Evolutionary conservation across 331 rosid genomes (phyloP).

Genomic region (Malus hybrid): DNA sequence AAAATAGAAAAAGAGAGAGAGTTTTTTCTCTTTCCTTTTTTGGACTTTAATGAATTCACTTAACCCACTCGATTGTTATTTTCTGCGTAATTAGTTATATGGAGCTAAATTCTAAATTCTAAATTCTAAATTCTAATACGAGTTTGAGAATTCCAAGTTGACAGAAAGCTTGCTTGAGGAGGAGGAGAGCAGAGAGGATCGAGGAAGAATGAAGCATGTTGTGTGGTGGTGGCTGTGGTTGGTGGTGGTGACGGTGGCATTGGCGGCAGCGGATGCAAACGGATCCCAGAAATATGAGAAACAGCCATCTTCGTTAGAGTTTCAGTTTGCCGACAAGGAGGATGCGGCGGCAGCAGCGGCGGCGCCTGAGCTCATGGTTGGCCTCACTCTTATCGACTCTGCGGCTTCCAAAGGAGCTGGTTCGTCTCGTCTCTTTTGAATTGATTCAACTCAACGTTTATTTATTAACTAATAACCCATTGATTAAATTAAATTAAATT

Average conservation of each 20-base stretch:
- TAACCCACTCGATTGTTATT: no score
- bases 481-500: not conserved
- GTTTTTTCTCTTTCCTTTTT: not conserved
- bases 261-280: not conserved
- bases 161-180: not conserved
- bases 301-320: not conserved
- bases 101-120: no score
- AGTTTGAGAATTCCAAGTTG: not conserved
- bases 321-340: conserved; percentile 19
- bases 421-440: conserved; percentile 6
- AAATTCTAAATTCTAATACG: not conserved
- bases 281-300: not conserved
- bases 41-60: not conserved
- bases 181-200: not conserved
- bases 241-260: conserved; percentile 8
- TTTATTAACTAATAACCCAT: not conserved
- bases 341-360: conserved; percentile 8
- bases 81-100: no score
- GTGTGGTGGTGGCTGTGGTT: not conserved
- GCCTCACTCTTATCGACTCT: conserved; percentile 63
- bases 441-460: not conserved
- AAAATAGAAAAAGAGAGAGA: no score
- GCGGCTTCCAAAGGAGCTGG: conserved; percentile 83
- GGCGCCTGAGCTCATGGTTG: conserved; percentile 17
- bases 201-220: not conserved